Evolutionary conservation across 2,329 filamentous ascomycete genomes (phyloP).

Genomic region (Metarhizium robertsii): DNA sequence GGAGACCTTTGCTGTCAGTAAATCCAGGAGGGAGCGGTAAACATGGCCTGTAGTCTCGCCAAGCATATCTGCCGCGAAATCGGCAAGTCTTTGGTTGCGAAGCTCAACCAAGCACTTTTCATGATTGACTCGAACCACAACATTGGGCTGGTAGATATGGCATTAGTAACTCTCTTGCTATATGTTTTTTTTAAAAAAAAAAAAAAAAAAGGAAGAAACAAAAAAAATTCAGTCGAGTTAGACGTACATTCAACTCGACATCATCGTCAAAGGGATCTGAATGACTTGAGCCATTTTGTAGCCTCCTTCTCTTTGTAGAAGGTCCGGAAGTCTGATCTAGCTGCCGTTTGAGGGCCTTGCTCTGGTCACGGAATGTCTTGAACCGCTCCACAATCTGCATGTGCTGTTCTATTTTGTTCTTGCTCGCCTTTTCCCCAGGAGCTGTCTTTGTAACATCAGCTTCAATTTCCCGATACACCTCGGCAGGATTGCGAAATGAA

Average conservation of each 20-base stretch:
- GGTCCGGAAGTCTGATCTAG: slow-evolving; percentile 33
- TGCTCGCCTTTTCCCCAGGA: slow-evolving; percentile 37
- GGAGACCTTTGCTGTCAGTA: slow-evolving; percentile 58
- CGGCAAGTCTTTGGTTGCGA: slow-evolving; percentile 67
- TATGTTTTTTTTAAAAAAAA: no score
- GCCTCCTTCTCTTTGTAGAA: slow-evolving; percentile 42
- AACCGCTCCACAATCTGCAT: slow-evolving; percentile 45
- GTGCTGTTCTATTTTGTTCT: slow-evolving; percentile 55
- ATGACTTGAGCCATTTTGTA: slow-evolving; percentile 35
- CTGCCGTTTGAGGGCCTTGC: slow-evolving; percentile 41
- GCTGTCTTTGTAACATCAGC: slow-evolving; percentile 46
- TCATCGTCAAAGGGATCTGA: slow-evolving; percentile 26
- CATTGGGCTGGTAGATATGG: slow-evolving; percentile 45
- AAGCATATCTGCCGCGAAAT: slow-evolving; percentile 61
- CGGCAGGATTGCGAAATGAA: slow-evolving; percentile 52
- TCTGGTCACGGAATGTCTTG: slow-evolving; percentile 42
- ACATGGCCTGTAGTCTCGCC: slow-evolving; percentile 68
- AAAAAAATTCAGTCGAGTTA: neutral
- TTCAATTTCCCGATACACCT: slow-evolving; percentile 52
- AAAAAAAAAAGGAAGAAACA: no score
- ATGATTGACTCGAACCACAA: slow-evolving; percentile 73
- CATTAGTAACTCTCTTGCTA: neutral
- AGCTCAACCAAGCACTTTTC: slow-evolving; percentile 76
- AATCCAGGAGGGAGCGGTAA: slow-evolving; percentile 63
- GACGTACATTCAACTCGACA: slow-evolving; percentile 43